These are phyloP conservation scores for Trametes meyenii DNA, from an alignment of 768 basidiomycete genomes.

Conservation along the genomic window DNA sequence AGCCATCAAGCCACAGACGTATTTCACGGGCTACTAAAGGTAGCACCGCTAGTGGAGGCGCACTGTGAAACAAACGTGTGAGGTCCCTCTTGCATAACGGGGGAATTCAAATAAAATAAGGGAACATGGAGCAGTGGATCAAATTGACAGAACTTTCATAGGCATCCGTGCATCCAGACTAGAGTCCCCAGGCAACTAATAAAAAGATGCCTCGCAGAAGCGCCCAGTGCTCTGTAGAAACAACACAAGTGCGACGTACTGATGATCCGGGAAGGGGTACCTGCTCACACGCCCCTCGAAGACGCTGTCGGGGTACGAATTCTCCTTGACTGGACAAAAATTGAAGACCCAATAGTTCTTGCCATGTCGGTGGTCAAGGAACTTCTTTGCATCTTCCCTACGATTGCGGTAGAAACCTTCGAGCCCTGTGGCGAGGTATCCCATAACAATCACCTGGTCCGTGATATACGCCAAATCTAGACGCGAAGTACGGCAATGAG, in stretches of 20 bases:
- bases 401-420: constrained; percentile 82
- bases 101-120: no score
- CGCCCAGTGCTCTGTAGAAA: no score
- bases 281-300: constrained; percentile 79
- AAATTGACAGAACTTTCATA: no score
- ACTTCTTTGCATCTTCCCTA: constrained; percentile 72
- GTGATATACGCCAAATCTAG: constrained; percentile 70
- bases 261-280: constrained; percentile 91
- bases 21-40: constrained; percentile 77
- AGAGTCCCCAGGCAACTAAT: no score
- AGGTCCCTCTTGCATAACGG: neutral
- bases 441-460: constrained; percentile 76
- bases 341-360: constrained; percentile 89
- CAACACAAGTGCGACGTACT: constrained; percentile 49
- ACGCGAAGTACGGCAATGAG: no score
- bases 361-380: constrained; percentile 73
- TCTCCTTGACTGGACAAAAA: constrained; percentile 81
- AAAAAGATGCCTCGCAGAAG: no score
- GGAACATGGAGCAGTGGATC: no score
- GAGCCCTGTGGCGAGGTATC: constrained; percentile 80
- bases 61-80: constrained; percentile 41
- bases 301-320: constrained; percentile 68
- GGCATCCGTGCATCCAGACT: no score
- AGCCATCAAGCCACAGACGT: constrained; percentile 66
- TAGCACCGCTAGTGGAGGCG: constrained; percentile 77